Evolutionary conservation across 1,284 basidiomycete species (phyloP).

Genomic region (Xerocomus amazonicus): DNA sequence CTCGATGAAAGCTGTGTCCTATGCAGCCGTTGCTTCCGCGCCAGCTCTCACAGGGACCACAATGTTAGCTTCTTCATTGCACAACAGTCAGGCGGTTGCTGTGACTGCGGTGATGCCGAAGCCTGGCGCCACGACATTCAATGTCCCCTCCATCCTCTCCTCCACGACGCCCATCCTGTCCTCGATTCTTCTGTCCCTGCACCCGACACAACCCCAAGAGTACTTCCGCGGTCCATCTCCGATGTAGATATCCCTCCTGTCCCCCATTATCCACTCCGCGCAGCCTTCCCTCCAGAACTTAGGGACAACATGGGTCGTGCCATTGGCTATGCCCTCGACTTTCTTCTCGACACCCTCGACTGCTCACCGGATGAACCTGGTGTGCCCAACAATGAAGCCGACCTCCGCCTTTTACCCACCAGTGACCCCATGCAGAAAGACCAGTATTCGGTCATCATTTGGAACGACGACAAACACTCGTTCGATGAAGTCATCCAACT

Average conservation of each 20-base stretch:
- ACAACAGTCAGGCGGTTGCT: slow-evolving; percentile 87
- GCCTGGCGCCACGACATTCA: slow-evolving; percentile 71
- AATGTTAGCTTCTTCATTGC: slow-evolving; percentile 90
- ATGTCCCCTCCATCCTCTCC: slow-evolving; percentile 67
- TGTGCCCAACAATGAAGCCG: slow-evolving; percentile 65
- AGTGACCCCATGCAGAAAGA: slow-evolving; percentile 75
- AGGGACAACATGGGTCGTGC: slow-evolving; percentile 70
- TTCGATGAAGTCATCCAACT: slow-evolving; percentile 87
- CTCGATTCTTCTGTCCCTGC: slow-evolving; percentile 12
- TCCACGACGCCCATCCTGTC: slow-evolving; percentile 8
- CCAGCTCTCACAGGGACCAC: slow-evolving; percentile 79
- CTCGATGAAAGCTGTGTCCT: slow-evolving; percentile 86
- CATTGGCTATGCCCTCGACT: slow-evolving; percentile 77
- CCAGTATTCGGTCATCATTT: slow-evolving; percentile 82
- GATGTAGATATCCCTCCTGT: slow-evolving; percentile 55
- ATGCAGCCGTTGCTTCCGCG: slow-evolving; percentile 84
- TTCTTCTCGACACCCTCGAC: slow-evolving; percentile 82
- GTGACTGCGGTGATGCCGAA: slow-evolving; percentile 89
- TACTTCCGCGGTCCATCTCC: slow-evolving; percentile 31
- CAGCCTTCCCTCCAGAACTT: slow-evolving; percentile 58
- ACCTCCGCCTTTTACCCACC: slow-evolving; percentile 68
- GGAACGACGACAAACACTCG: slow-evolving; percentile 98
- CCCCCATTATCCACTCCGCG: slow-evolving; percentile 54
- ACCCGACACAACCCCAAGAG: slow-evolving; percentile 35
- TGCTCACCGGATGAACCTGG: slow-evolving; percentile 78